Base-by-base conservation (phyloP, 768 basidiomycete species). In the Lentinula guzmanii region DNA sequence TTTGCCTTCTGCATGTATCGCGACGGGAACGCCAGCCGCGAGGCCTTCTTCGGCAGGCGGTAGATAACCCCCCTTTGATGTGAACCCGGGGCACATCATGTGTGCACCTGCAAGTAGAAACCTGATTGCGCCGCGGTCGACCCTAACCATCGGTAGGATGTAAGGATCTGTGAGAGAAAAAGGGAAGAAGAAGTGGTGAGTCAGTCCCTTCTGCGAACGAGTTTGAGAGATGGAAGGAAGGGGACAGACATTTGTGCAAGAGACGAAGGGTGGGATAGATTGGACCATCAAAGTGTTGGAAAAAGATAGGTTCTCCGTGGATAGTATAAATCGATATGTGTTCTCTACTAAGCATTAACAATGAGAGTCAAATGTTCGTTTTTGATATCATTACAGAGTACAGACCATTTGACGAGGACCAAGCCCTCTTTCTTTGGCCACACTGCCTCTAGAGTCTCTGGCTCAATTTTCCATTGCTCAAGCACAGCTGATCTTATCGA, bases 351-450 rank as follows among this genome's bases (percentile, higher is more conserved):
- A 74, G 68, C 70, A 63, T 69, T 62, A 33, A 24, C 24, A 13
- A 58, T 64, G 63, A 69, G 65, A 69, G 65, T 33, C 65, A 68
- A 57, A 61, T 56, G 2, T 24, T 8, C 0, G 21, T 54, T 39
- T n/a, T 6, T 7, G 39, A 31, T 34, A 28, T 52, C 63, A 4
- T n/a, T n/a, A n/a, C n/a, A 28, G 70, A 46, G 35, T 42, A 48
- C 80, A 83, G 73, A 95, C 96, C 97, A 98, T 79, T 98, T 98
- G 63, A 95, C 92, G 68, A 91, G 89, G 4, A 90, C 87, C 52
- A 98, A 79, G 2, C 88, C 82, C 79, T 98, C 96, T 80, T 98
- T 99, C 90, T 98, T 99, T 2, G 95, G 93, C 97, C 97, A 99
- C 56, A 99, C 83, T 67, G 83, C 83, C 70, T 99, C 97, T 34